Evolutionary conservation across 2,329 filamentous ascomycete genomes (phyloP), one percentile per base, ranked within the genome.

Genomic region (Sclerotiophoma versabilis): DNA sequence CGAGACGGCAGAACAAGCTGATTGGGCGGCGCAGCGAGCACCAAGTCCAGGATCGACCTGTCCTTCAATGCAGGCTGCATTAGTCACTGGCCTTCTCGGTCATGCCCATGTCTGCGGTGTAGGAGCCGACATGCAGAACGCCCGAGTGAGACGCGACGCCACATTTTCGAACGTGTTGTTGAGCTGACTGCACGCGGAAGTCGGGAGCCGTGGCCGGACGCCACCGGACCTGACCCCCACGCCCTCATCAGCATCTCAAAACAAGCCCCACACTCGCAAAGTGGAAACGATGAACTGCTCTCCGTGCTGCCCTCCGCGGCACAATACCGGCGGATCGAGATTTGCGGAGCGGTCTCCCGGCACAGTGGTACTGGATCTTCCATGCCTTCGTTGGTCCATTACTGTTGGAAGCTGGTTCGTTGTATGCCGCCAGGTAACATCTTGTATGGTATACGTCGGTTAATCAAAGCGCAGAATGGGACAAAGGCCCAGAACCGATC

Each of bases 141-240:
- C n/a, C n/a, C n/a, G n/a, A n/a, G n/a, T n/a, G n/a, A n/a, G n/a
- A n/a, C n/a, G n/a, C n/a, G n/a, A n/a, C n/a, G n/a, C n/a, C n/a
- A n/a, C n/a, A n/a, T n/a, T n/a, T n/a, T n/a, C n/a, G n/a, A n/a
- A n/a, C n/a, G n/a, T n/a, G n/a, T n/a, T n/a, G n/a, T n/a, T n/a
- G n/a, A n/a, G n/a, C n/a, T n/a, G n/a, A n/a, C n/a, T n/a, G n/a
- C n/a, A n/a, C n/a, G n/a, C n/a, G n/a, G n/a, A n/a, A n/a, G n/a
- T n/a, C 29, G 29, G 29, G 29, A 30, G 29, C 29, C 11, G 8
- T 5, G 29, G 12, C 29, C 29, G 29, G 29, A 17, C 42, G 15
- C 11, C 4, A 45, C 30, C 42, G 29, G 17, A 27, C 20, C n/a
- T 32, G 45, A 48, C 45, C 45, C 45, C 45, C 45, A 48, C 45